phyloP scores from a whole-genome alignment of 2,329 filamentous ascomycete species.

The Fusarium sp. region DNA sequence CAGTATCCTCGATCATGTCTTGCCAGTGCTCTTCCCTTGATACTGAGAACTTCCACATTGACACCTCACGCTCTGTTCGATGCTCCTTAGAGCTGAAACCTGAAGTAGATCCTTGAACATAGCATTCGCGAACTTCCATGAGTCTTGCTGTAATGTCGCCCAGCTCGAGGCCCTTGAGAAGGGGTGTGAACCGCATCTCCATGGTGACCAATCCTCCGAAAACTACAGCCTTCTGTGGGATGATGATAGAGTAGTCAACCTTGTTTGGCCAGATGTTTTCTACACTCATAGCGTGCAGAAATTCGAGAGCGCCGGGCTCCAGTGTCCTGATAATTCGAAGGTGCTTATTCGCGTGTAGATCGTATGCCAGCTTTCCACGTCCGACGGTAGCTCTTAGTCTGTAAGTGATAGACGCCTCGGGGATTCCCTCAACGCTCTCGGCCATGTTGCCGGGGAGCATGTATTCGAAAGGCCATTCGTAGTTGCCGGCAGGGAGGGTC shows the following conservation, averaged over 20 bases:
- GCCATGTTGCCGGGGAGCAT: conserved; percentile 79
- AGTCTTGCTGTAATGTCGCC: conserved; percentile 87
- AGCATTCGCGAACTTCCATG: conserved; percentile 82
- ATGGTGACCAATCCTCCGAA: conserved; percentile 90
- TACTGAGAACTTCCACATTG: conserved; percentile 70
- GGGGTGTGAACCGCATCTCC: conserved; percentile 88
- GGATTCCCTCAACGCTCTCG: conserved; percentile 92
- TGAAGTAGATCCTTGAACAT: conserved; percentile 62
- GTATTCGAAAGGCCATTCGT: conserved; percentile 86
- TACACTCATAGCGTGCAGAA: conserved; percentile 91
- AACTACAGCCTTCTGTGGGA: conserved; percentile 93
- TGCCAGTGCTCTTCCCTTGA: conserved; percentile 75
- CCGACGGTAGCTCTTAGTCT: conserved; percentile 91
- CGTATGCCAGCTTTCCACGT: conserved; percentile 89
- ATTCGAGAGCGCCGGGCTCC: conserved; percentile 81
- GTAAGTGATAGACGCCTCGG: conserved; percentile 90
- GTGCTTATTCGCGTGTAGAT: conserved; percentile 84
- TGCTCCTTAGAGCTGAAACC: conserved; percentile 68
- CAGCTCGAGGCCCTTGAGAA: conserved; percentile 89
- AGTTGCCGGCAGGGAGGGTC: conserved; percentile 79
- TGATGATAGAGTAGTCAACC: conserved; percentile 93
- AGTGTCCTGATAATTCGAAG: conserved; percentile 84
- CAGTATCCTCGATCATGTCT: conserved; percentile 77
- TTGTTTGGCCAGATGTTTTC: conserved; percentile 99
- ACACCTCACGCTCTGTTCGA: conserved; percentile 76